Percentiles rank a stretch among this genome's conserved stretches.
Conservation (phyloP, 2,329 filamentous ascomycete species). For the Penicillium frequentans region DNA sequence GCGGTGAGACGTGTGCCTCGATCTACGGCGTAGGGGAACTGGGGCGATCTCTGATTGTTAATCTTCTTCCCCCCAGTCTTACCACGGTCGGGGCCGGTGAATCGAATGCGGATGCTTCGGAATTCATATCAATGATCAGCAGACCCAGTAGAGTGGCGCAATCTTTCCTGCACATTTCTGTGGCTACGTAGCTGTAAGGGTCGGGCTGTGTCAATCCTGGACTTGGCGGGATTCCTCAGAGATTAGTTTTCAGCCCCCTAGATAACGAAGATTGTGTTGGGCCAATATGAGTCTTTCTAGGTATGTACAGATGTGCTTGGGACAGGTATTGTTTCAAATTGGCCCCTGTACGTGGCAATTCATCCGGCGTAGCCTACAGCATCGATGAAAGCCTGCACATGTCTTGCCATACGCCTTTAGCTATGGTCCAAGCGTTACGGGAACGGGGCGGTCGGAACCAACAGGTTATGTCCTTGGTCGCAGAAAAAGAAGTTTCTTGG, state of each 20-base stretch:
- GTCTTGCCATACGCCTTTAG: background rate
- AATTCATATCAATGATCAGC: slow-evolving; percentile 6
- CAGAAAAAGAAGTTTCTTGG: background rate
- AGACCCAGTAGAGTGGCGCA: slow-evolving; percentile 4
- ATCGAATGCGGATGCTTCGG: background rate
- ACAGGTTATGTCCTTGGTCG: background rate
- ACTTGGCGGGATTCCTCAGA: slow-evolving; percentile 9
- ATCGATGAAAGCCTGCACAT: background rate
- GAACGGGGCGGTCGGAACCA: background rate
- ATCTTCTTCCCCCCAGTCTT: background rate
- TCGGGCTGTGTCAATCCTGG: background rate
- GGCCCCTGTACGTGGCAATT: background rate
- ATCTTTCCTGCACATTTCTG: background rate
- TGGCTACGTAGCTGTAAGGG: slow-evolving; percentile 1
- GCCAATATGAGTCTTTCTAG: background rate
- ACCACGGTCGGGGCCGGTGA: background rate
- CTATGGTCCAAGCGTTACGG: slow-evolving; percentile 4
- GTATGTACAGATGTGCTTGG: background rate
- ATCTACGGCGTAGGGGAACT: background rate
- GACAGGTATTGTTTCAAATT: background rate
- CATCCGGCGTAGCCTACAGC: background rate
- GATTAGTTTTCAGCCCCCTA: slow-evolving; percentile 6
- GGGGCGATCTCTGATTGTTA: background rate
- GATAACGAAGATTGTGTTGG: background rate
- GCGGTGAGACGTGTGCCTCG: slow-evolving; percentile 6